Evolutionary conservation across 2,329 filamentous ascomycete genomes (phyloP), one percentile per base, ranked within the genome.

Genomic region (Ophiostoma angusticollis): DNA sequence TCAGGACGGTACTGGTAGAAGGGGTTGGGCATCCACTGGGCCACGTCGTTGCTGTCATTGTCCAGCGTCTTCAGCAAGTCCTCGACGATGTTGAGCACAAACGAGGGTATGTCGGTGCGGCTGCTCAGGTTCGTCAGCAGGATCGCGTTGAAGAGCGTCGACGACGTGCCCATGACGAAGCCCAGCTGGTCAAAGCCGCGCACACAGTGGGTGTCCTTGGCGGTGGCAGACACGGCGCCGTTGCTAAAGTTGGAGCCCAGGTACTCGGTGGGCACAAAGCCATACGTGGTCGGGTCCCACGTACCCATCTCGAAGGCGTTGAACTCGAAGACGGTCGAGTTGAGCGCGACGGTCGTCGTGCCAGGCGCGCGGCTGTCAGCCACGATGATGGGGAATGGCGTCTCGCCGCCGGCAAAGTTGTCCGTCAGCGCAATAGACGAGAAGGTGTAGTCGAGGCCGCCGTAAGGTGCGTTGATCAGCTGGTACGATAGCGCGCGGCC

Each of bases 401-500:
- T 50, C 27, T 59, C 54, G 33, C 56, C 67, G 23, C 56, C 49
- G 16, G 52, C 51, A 49, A 72, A 69, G 42, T 55, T 50, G 32
- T 57, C 54, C 55, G 52, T 61, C 57, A 44, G 58, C 59, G 56
- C 62, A 49, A 66, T 64, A 4, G 84, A 91, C 3, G 84, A 93
- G 63, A 79, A 93, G 4, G 86, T 94, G 52, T 80, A 86, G 12
- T 65, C 67, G 12, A 80, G 74, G 0, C 84, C 86, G 28, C 86
- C 87, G 44, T 82, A 61, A 1, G 68, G 69, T 6, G 74, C 80
- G 53, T 89, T 82, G 54, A 94, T 72, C 34, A 94, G 70, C 60
- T 94, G 86, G 59, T 81, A 93, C 1, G 79, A 79, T n/a, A 94
- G 68, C 33, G 83, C 83, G 42, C 86, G 80, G 21, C 83, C 84